Base-by-base conservation (phyloP, 2,329 filamentous ascomycete species). In the Fusarium duplospermum region DNA sequence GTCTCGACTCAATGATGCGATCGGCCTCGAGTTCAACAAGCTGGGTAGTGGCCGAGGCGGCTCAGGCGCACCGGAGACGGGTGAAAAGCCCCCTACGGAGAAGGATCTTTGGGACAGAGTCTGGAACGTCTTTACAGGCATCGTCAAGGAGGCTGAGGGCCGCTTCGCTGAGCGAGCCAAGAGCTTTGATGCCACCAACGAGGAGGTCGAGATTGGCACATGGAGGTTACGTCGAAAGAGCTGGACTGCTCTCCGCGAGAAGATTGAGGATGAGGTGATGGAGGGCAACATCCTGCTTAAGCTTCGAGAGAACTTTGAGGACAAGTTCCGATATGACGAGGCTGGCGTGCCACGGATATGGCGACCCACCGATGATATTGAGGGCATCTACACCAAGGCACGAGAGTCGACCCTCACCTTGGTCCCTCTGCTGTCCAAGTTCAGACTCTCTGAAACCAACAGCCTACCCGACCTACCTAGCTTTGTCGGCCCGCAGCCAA, bases 251-350 rank as follows among this genome's bases (percentile, higher is more conserved):
- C 87, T 99, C 70, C 90, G 94, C 54, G 92, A 94, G 69, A 96
- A 94, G 86, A 93, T 99, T 71, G 96, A 98, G 38, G 96, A 99
- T 80, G 96, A 99, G 84, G 94, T 98, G 80, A 97, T 97, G 91
- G 96, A 98, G 84, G 96, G 96, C 78, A 99, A 98, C 80, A 91
- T 99, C 63, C 86, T 98, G 36, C 88, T 98, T 76, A 99, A 99
- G 86, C 90, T 99, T 61, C 91, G 96, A 38, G 96, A 99, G 83
- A 98, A 98, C 85, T 99, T 99, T 76, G 96, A 99, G 84, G 96
- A 99, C 86, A 98, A 98, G 84, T 99, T 99, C 89, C 93, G 96
- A 73, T 99, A 99, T 79, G 96, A 99, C 79, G 95, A 98, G 69
- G 91, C 92, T 8, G 96, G 96, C 29, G 96, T 99, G 6, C 96